Percentiles rank a stretch among this genome's conserved stretches.
Conservation (phyloP, 139 green algal species). For the Chlorella vulgaris region DNA sequence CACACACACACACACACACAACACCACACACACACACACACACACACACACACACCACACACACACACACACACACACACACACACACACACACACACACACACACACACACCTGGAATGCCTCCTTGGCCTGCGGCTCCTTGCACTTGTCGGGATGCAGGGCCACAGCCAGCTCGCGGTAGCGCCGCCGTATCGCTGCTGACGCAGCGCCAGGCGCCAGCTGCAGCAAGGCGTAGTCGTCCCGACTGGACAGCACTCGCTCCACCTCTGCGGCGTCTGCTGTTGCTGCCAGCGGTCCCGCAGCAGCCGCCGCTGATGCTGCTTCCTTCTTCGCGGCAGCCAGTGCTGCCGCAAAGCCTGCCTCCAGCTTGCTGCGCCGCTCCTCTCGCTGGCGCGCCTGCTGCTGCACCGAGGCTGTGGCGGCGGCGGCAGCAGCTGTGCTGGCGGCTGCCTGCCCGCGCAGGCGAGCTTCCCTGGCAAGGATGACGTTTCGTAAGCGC, state of each 20-base stretch:
- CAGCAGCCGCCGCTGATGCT: neutral
- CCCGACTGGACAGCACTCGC: conserved; percentile 4
- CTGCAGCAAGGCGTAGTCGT: conserved; percentile 21
- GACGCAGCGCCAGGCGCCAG: conserved; percentile 11
- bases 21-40: neutral
- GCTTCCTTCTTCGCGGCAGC: conserved; percentile 17
- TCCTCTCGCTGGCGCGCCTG: conserved; percentile 3
- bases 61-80: neutral
- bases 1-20: too few species aligned
- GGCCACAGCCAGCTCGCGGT: conserved; percentile 30
- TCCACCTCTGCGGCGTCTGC: conserved; percentile 17
- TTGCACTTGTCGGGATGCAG: conserved; percentile 29
- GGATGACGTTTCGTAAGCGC: neutral
- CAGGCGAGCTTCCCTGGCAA: conserved; percentile 3
- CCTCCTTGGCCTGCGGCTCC: conserved; percentile 24
- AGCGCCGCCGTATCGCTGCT: conserved; percentile 21
- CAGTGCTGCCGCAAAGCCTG: conserved; percentile 19
- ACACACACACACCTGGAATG: conserved; percentile 4
- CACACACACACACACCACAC: neutral
- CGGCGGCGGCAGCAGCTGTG: neutral
- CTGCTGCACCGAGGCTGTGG: neutral
- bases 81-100: neutral
- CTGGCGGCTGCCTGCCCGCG: neutral
- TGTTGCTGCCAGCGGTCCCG: neutral
- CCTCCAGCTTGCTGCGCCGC: neutral